phyloP scores from a whole-genome alignment of 768 basidiomycete genomes.

The Russula olivacea region DNA sequence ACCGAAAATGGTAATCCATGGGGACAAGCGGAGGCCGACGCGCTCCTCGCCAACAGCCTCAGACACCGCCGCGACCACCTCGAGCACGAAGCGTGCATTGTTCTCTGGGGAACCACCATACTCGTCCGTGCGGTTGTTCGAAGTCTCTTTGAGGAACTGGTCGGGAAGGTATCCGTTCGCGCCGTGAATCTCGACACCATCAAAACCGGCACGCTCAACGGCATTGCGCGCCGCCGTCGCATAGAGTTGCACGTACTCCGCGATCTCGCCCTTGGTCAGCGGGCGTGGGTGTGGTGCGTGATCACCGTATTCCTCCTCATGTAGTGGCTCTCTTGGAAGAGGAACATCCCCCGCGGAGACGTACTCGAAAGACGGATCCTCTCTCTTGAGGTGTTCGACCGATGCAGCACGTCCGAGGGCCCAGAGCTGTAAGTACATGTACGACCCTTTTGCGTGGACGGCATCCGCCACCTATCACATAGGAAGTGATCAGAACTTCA shows the following conservation, averaged over 20 bases:
- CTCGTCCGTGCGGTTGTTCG: conserved; percentile 41
- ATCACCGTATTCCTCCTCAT: background rate
- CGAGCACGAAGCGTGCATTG: conserved; percentile 41
- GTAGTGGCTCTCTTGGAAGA: conserved; percentile 1
- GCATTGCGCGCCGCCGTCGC: conserved; percentile 30
- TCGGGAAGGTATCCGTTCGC: conserved; percentile 36
- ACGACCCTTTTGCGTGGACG: conserved; percentile 40
- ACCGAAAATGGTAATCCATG: conserved; percentile 29
- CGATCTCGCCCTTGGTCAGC: conserved; percentile 44
- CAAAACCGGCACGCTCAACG: conserved; percentile 33
- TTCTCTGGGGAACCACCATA: conserved; percentile 49
- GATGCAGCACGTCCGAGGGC: conserved; percentile 39
- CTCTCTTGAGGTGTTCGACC: conserved; percentile 21
- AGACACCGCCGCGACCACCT: conserved; percentile 38
- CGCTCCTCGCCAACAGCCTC: conserved; percentile 39
- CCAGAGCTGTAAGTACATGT: conserved; percentile 46
- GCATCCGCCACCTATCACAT: conserved; percentile 34
- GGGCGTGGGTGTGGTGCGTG: conserved; percentile 39
- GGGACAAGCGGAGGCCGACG: conserved; percentile 36
- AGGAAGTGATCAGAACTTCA: background rate
- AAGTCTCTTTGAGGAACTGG: conserved; percentile 37
- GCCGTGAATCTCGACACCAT: conserved; percentile 40
- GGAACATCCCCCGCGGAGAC: conserved; percentile 30
- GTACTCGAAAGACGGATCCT: conserved; percentile 26
- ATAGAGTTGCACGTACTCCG: conserved; percentile 46